A percentile compares a stretch with the other conserved stretches of the same genome.
Conservation (phyloP, 2,329 filamentous ascomycete species). For the Colletotrichum echinochloae region DNA sequence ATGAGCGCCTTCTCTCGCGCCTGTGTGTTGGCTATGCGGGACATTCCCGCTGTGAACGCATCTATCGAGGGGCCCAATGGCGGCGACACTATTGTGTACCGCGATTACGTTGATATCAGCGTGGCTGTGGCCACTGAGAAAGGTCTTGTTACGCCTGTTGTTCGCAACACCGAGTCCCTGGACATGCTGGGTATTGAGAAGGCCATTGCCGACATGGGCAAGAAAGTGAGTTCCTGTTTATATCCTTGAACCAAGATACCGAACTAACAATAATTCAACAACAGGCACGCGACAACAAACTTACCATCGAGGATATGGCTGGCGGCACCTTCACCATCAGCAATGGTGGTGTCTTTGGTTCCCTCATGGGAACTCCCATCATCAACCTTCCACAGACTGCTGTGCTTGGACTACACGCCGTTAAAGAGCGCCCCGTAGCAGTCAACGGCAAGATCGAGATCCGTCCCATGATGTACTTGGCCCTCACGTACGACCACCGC, state of each 20-base stretch:
- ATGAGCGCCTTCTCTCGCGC: constrained; percentile 98
- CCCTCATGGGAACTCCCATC: constrained; percentile 96
- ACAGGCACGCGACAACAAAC: constrained; percentile 91
- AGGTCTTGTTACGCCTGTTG: constrained; percentile 95
- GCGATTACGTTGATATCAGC: constrained; percentile 97
- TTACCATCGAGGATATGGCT: constrained; percentile 99
- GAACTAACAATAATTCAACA: constrained; percentile 30
- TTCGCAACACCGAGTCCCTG: constrained; percentile 90
- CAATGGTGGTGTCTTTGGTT: constrained; percentile 97
- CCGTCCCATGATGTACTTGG: constrained; percentile 99
- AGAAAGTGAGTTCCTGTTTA: constrained; percentile 76
- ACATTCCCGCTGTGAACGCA: constrained; percentile 94
- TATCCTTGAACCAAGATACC: neutral
- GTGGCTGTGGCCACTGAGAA: constrained; percentile 98
- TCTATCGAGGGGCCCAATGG: constrained; percentile 96
- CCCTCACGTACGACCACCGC: constrained; percentile 96
- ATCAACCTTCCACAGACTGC: constrained; percentile 97
- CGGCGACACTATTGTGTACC: constrained; percentile 97
- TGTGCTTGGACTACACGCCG: constrained; percentile 92
- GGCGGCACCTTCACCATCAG: constrained; percentile 98
- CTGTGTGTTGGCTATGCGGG: constrained; percentile 90
- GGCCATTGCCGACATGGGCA: constrained; percentile 91
- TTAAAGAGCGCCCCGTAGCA: constrained; percentile 92
- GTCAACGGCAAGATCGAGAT: constrained; percentile 96
- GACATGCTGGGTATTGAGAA: constrained; percentile 91